Percentiles rank a stretch among this genome's conserved stretches.
Conservation (phyloP, 2,329 filamentous ascomycete genomes). For the Curvularia spicifera region DNA sequence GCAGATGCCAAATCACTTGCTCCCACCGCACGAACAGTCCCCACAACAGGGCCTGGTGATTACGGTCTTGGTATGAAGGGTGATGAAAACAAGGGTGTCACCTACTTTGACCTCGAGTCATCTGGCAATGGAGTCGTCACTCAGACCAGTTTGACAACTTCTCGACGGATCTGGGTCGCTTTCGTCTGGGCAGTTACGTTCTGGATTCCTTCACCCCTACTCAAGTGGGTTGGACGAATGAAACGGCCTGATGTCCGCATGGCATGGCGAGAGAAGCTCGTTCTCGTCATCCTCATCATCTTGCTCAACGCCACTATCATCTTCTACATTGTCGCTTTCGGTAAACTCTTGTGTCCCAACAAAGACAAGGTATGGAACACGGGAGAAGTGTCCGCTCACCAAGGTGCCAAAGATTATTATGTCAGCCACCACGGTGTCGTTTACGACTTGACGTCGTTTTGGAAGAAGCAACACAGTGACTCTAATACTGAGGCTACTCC, state of each 20-base stretch:
- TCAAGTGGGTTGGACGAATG: conserved; percentile 89
- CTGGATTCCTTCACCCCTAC: conserved; percentile 87
- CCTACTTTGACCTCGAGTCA: conserved; percentile 79
- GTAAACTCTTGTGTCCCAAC: conserved; percentile 85
- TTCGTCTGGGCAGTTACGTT: conserved; percentile 88
- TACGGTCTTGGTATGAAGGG: conserved; percentile 90
- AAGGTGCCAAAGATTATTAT: conserved; percentile 77
- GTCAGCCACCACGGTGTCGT: conserved; percentile 87
- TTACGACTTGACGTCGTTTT: conserved; percentile 92
- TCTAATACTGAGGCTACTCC: conserved; percentile 64
- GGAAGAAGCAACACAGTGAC: conserved; percentile 83
- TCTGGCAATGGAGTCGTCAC: conserved; percentile 78
- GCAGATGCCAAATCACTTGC: conserved; percentile 50
- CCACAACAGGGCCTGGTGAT: conserved; percentile 67
- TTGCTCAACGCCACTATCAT: conserved; percentile 81
- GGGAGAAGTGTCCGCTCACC: conserved; percentile 72
- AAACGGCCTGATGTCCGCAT: conserved; percentile 95
- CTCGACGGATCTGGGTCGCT: conserved; percentile 78
- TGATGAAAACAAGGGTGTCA: conserved; percentile 63
- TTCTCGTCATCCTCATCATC: conserved; percentile 79
- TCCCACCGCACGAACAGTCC: conserved; percentile 69
- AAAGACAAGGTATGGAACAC: conserved; percentile 85
- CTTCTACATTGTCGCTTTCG: conserved; percentile 92
- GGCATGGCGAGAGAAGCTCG: conserved; percentile 96
- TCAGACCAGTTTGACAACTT: conserved; percentile 67